Conservation (phyloP, 306 rosid genomes). For the Citrullus amarus region DNA sequence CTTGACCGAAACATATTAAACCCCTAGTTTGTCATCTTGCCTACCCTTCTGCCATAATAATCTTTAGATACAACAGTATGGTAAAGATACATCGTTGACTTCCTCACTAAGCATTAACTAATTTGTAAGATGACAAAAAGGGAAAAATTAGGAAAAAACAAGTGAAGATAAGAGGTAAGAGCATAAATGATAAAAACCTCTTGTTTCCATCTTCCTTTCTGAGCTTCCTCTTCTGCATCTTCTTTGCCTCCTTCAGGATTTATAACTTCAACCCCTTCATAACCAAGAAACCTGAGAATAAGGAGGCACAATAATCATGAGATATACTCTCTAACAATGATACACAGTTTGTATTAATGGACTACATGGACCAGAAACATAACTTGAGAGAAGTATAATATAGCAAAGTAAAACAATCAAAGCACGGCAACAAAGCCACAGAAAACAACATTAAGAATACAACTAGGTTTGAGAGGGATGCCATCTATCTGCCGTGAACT, state of each 20-base stretch:
- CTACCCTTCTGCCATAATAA: neutral
- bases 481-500: neutral
- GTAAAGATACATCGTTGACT: neutral
- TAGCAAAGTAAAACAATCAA: neutral
- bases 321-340: slow-evolving; percentile 7
- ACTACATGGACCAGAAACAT: neutral
- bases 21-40: neutral
- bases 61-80: neutral
- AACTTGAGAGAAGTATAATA: neutral
- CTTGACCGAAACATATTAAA: neutral
- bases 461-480: neutral
- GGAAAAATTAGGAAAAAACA: neutral
- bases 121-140: neutral
- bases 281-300: slow-evolving; percentile 51
- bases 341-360: neutral
- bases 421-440: neutral
- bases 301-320: slow-evolving; percentile 1
- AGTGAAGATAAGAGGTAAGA: neutral
- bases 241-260: slow-evolving; percentile 95
- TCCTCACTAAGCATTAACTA: neutral
- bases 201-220: slow-evolving; percentile 85
- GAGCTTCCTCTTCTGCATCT: slow-evolving; percentile 81
- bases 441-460: neutral
- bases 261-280: slow-evolving; percentile 86
- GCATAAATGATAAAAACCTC: slow-evolving; percentile 36